phyloP scores from a whole-genome alignment of 2,329 filamentous ascomycete genomes.

The Apiospora hydei region DNA sequence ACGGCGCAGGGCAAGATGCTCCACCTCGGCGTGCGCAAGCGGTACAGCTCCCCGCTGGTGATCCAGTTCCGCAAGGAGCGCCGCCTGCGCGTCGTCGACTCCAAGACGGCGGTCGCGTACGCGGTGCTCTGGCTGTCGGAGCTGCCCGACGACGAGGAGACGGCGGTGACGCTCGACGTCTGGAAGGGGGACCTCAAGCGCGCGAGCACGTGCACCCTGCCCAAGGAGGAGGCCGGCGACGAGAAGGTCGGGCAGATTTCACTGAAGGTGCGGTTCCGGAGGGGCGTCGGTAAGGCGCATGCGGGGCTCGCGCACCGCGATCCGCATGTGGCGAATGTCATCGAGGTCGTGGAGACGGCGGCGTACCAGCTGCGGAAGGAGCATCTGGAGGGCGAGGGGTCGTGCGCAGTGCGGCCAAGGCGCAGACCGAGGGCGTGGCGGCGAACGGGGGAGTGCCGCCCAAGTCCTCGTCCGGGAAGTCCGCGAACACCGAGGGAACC shows the following conservation, averaged over 20 bases:
- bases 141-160: constrained; percentile 21
- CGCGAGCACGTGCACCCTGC: constrained; percentile 22
- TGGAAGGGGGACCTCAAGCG: constrained; percentile 25
- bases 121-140: constrained; percentile 20
- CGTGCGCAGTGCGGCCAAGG: not conserved
- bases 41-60: constrained; percentile 18
- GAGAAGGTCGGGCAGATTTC: constrained; percentile 3
- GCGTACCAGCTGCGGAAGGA: constrained; percentile 16
- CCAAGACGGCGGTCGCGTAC: constrained; percentile 16
- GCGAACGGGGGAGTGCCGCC: not conserved
- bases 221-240: not conserved
- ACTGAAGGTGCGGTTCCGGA: not conserved
- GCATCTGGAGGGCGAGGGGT: not conserved
- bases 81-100: constrained; percentile 7
- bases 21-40: constrained; percentile 21
- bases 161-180: not conserved
- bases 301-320: constrained; percentile 9
- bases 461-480: not conserved
- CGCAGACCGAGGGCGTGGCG: not conserved
- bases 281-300: constrained; percentile 7
- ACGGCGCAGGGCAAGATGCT: constrained; percentile 16
- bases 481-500: not conserved
- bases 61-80: constrained; percentile 24
- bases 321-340: constrained; percentile 20
- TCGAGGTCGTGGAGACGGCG: constrained; percentile 24